These are phyloP conservation scores for Tricholoma hemisulphureum DNA, from an alignment of 768 basidiomycete genomes.

Conservation along the genomic window DNA sequence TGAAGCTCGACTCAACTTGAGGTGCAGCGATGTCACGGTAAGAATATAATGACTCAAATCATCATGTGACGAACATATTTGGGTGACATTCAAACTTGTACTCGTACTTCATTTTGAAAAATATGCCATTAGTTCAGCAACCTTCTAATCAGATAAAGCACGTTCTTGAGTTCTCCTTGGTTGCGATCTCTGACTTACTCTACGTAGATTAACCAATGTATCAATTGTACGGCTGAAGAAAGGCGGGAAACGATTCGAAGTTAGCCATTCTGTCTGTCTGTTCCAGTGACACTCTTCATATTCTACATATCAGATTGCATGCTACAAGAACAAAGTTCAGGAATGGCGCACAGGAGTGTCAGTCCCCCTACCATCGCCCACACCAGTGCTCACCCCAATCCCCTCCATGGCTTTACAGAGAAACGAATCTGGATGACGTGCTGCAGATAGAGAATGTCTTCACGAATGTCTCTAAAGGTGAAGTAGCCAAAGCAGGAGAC, in stretches of 20 bases:
- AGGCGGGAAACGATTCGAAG: constrained; percentile 97
- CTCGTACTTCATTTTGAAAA: constrained; percentile 7
- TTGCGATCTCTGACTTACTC: constrained; percentile 5
- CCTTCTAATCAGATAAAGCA: constrained; percentile 89
- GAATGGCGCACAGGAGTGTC: constrained; percentile 93
- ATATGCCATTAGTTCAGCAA: constrained; percentile 65
- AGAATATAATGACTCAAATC: not conserved
- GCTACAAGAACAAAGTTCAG: constrained; percentile 99
- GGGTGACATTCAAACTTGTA: too few relatives aligned
- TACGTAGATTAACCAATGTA: constrained; percentile 87
- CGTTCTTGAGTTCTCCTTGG: not conserved
- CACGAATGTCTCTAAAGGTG: constrained; percentile 94
- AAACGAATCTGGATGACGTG: constrained; percentile 92
- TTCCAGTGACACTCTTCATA: constrained; percentile 4
- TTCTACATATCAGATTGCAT: constrained; percentile 74
- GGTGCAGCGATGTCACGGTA: too few relatives aligned
- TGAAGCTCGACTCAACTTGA: not conserved
- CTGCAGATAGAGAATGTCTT: constrained; percentile 97
- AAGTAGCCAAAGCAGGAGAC: constrained; percentile 85
- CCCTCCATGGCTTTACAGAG: constrained; percentile 43
- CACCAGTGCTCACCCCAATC: not conserved
- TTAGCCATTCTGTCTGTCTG: constrained; percentile 28
- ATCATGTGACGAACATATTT: constrained; percentile 1
- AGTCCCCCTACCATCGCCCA: constrained; percentile 27
- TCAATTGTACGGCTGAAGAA: constrained; percentile 95